Evolutionary conservation across 176 grass and related monocot species (phyloP), one percentile per base, ranked within the genome.

Genomic region (Cocos nucifera): DNA sequence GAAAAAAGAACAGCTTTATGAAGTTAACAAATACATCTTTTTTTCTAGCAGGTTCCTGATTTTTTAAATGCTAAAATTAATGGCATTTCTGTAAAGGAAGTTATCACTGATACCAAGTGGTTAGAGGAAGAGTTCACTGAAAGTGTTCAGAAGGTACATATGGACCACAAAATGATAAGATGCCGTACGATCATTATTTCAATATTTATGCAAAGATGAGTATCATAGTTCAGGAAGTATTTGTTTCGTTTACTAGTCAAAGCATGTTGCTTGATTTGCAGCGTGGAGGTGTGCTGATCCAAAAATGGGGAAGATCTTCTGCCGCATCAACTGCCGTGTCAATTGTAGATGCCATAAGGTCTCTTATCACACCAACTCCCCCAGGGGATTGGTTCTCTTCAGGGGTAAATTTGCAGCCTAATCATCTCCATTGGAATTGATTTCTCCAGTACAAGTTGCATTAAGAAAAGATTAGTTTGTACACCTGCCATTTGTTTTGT

Each of bases 301-400:
- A 97, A 78, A 97, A 97, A 73, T 97, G 87, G 93, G 93, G 93
- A 53, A 97, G 93, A 69, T 97, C 93, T 54, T 97, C 93, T 63
- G 93, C 93, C 50, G 93, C 93, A 53, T 97, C 93, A 69, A 97
- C 93, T 16, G 78, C 93, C 64, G 93, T 97, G 69, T 97, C 93
- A 2, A 83, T 97, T 64, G 87, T 88, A 1, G 93, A 97, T 75
- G 81, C 78, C 30, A 91, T 97, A 6, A 88, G 70, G 53, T 97
- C 93, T 48, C 93, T 97, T n/a, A 58, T 97, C 57, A 91, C 59
- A 72, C 87, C 93, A 27, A 91, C 93, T 19, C 87, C 76, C 53
- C 78, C 79, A 62, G 93, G 93, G 32, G 87, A 97, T 67, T 97
- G 87, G 93, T 97, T 97, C 66, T 97, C 93, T 49, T 67, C 93